Base-by-base conservation (phyloP, 352 stramenopile species). In the Pythium dissotocum region DNA sequence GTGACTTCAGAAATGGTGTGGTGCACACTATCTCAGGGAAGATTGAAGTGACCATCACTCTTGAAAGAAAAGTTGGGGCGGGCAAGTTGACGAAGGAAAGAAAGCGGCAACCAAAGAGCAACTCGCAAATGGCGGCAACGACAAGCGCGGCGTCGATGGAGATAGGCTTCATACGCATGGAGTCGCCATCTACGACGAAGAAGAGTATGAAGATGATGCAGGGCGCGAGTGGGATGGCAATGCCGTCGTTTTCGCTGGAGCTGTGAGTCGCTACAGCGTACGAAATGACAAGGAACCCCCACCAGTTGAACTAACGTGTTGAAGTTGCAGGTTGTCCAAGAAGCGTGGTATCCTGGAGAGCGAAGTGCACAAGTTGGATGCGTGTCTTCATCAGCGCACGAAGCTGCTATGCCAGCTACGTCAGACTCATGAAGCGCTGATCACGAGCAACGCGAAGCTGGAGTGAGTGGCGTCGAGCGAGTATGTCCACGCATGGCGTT, bases 331-430 rank as follows among this genome's bases (percentile, higher is more conserved):
- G 6, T 69, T 84, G 61, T 67, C 72, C 4, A 85, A 82, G 69
- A 87, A 85, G 56, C 75, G 79, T 36, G 75, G 72, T 7, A 76
- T 78, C 26, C 51, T 87, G 52, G 61, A 77, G 49, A 62, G 51
- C 21, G 73, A 87, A 44, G 65, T 66, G 30, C 21, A 24, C 5
- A 82, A 83, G 61, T 62, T 82, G 5, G 67, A 80, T 42, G 66
- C 71, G 26, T 49, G 73, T 28, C 63, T 87, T 10, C 5, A 9
- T 6, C 61, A 83, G 18, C 69, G 76, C 54, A 79, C 78, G 10
- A 66, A 76, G 35, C 64, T 79, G 56, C 66, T 87, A 33, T 72
- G 61, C 13, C 58, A 56, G 21, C 69, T 87, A 28, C 66, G 68
- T 52, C 67, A 77, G 13, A 69, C 60, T 8, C 67, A 83, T 53